phyloP scores from a whole-genome alignment of 2,329 filamentous ascomycete genomes.

The Fusarium torulosum region DNA sequence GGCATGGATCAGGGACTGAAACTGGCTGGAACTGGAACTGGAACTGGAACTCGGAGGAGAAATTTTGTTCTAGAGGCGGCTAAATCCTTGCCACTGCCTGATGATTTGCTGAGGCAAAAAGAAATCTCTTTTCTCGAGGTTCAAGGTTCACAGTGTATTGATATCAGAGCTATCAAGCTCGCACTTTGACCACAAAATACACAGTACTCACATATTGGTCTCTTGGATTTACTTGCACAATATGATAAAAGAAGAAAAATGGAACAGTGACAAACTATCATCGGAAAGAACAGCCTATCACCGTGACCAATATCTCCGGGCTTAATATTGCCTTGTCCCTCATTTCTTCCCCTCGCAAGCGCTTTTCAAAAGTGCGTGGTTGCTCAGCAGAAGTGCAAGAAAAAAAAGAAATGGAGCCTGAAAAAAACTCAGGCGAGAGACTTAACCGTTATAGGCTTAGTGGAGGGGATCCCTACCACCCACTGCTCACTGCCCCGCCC shows the following conservation, averaged over 20 bases:
- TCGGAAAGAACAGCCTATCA: neutral
- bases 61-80: slow-evolving; percentile 31
- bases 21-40: neutral
- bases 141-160: slow-evolving; percentile 23
- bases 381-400: slow-evolving; percentile 24
- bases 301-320: slow-evolving; percentile 11
- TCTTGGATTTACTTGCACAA: neutral
- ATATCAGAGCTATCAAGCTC: neutral
- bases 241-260: neutral
- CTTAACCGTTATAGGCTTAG: slow-evolving; percentile 42
- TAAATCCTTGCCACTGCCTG: slow-evolving; percentile 36
- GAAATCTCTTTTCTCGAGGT: slow-evolving; percentile 22
- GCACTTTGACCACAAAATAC: slow-evolving; percentile 21
- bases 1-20: slow-evolving; percentile 11
- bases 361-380: slow-evolving; percentile 25
- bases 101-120: slow-evolving; percentile 19
- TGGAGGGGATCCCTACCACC: slow-evolving; percentile 45
- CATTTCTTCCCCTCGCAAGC: slow-evolving; percentile 33
- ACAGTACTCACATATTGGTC: neutral
- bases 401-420: slow-evolving; percentile 41
- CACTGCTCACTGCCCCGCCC: slow-evolving; percentile 45
- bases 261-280: neutral
- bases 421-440: slow-evolving; percentile 50
- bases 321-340: slow-evolving; percentile 38
- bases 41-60: slow-evolving; percentile 12